Evolutionary conservation across 2,329 filamentous ascomycete genomes (phyloP).

Genomic region (Pyrenochaeta sp.): DNA sequence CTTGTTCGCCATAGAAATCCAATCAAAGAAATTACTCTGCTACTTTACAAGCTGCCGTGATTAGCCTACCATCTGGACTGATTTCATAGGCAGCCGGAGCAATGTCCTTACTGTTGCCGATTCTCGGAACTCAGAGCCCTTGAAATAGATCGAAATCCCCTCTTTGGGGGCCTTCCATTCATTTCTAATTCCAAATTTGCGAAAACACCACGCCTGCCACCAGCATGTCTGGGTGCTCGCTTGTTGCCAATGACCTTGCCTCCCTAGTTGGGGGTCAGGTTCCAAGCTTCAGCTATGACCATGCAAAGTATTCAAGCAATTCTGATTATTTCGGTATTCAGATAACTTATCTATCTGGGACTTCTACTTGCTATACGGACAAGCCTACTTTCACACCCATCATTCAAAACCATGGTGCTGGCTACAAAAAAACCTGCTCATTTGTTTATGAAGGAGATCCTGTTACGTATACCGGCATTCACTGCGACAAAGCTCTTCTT

Average conservation of each 20-base stretch:
- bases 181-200: no score
- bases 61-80: no score
- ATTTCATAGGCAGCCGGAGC: no score
- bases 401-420: not conserved
- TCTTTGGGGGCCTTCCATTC: not conserved
- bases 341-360: constrained; percentile 19
- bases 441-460: constrained; percentile 1
- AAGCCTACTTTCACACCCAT: constrained; percentile 18
- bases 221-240: constrained; percentile 20
- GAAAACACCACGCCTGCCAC: not conserved
- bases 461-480: constrained; percentile 5
- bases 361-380: constrained; percentile 13
- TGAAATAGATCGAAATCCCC: not conserved
- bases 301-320: not conserved
- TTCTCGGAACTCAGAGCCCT: no score
- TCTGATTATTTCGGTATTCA: constrained; percentile 18
- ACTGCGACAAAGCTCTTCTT: constrained; percentile 7
- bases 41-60: no score
- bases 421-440: constrained; percentile 11
- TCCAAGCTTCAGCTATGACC: constrained; percentile 20
- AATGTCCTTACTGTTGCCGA: no score
- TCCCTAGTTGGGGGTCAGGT: constrained; percentile 9
- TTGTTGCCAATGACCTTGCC: constrained; percentile 14
- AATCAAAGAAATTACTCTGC: no score
- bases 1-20: no score